A percentile compares a stretch with the other conserved stretches of the same genome.
Evolutionary conservation across 2,329 filamentous ascomycete genomes (phyloP).

Genomic region (Cadophora luteo-olivacea): DNA sequence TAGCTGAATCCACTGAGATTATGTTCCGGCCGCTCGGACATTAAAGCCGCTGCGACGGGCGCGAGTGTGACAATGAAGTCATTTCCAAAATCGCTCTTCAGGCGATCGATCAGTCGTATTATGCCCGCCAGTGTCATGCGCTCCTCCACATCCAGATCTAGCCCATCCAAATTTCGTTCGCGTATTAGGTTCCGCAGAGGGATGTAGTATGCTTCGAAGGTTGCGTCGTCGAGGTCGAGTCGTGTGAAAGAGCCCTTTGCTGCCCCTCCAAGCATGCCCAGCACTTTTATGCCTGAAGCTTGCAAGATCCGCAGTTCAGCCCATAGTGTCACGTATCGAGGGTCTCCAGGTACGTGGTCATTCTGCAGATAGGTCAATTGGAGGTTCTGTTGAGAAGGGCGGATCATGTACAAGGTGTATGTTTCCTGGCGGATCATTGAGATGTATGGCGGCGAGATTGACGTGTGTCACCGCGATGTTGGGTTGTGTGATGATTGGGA

Average conservation of each 20-base stretch:
- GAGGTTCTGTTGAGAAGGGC: constrained; percentile 62
- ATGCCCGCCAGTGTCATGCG: constrained; percentile 70
- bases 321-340: constrained; percentile 77
- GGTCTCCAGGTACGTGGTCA: constrained; percentile 73
- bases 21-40: constrained; percentile 59
- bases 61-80: constrained; percentile 81
- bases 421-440: constrained; percentile 69
- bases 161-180: constrained; percentile 66
- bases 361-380: constrained; percentile 60
- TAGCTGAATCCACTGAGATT: constrained; percentile 88
- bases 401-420: constrained; percentile 49
- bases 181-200: constrained; percentile 72
- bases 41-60: constrained; percentile 78
- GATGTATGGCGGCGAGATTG: constrained; percentile 84
- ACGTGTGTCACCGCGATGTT: constrained; percentile 77
- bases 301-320: constrained; percentile 76
- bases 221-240: constrained; percentile 59
- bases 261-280: constrained; percentile 89
- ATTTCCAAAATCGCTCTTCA: constrained; percentile 72
- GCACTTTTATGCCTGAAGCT: constrained; percentile 75
- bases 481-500: constrained; percentile 55
- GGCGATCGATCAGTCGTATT: constrained; percentile 69
- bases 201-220: constrained; percentile 76
- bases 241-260: constrained; percentile 75
- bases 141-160: constrained; percentile 86